phyloP scores from a whole-genome alignment of 805 yeast genomes.

The Starmerella khaoyaiensis region DNA sequence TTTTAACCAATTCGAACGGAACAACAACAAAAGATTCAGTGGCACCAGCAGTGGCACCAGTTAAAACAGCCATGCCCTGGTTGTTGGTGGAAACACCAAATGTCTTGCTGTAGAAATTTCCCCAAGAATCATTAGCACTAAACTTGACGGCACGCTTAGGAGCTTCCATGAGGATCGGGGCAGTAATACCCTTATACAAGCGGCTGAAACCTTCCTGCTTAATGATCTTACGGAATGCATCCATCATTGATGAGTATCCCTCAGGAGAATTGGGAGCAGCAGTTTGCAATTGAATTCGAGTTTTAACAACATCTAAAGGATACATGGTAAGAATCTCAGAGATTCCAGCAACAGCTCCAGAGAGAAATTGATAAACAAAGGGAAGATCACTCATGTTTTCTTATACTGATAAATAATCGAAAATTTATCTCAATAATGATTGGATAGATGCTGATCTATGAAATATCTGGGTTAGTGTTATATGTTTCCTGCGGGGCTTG shows the following conservation, averaged over 20 bases:
- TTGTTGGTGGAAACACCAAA: constrained; percentile 60
- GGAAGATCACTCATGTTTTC: constrained; percentile 37
- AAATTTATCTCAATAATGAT: background rate
- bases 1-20: constrained; percentile 92
- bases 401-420: background rate
- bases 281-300: constrained; percentile 84
- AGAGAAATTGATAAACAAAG: constrained; percentile 75
- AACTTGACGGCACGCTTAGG: constrained; percentile 98
- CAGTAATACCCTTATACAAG: constrained; percentile 83
- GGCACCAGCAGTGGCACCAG: constrained; percentile 98
- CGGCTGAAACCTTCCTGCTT: constrained; percentile 72
- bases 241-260: constrained; percentile 69
- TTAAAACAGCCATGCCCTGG: constrained; percentile 73
- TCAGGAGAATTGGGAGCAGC: constrained; percentile 30
- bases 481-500: too few species aligned
- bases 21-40: constrained; percentile 93
- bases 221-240: constrained; percentile 72
- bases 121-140: constrained; percentile 97
- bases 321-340: constrained; percentile 92
- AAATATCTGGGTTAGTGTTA: too few species aligned
- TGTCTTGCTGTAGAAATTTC: constrained; percentile 57
- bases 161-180: constrained; percentile 98
- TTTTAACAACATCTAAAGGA: constrained; percentile 93
- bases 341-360: constrained; percentile 95
- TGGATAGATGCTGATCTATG: too few species aligned